Evolutionary conservation across 306 rosid genomes (phyloP).

Genomic region (Malus orientalis): DNA sequence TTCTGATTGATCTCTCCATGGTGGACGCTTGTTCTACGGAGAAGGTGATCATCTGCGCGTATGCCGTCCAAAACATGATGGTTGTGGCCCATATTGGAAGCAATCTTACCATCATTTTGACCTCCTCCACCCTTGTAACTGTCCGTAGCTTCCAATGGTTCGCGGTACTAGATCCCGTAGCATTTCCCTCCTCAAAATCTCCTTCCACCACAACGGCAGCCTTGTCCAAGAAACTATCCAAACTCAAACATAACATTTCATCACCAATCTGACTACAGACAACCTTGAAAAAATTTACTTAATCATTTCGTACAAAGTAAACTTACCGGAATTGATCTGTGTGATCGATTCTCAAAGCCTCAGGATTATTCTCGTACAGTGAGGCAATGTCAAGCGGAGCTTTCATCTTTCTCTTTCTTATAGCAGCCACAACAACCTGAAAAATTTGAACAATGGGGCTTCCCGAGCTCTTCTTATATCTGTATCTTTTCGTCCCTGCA

Average conservation of each 20-base stretch:
- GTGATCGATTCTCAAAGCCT: constrained; percentile 50
- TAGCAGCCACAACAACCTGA: constrained; percentile 63
- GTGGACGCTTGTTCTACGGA: constrained; percentile 95
- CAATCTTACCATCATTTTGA: constrained; percentile 75
- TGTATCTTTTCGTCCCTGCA: constrained; percentile 53
- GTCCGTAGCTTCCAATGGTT: constrained; percentile 78
- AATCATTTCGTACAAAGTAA: neutral
- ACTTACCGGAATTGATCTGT: constrained; percentile 60
- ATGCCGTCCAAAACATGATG: constrained; percentile 84
- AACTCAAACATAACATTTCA: neutral
- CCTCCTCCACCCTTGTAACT: constrained; percentile 79
- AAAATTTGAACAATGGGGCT: constrained; percentile 80
- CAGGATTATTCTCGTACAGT: constrained; percentile 63
- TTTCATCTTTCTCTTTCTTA: constrained; percentile 53
- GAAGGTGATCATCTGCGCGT: constrained; percentile 90
- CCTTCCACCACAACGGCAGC: constrained; percentile 59
- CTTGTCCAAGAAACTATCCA: constrained; percentile 65
- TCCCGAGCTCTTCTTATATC: constrained; percentile 68
- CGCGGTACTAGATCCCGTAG: constrained; percentile 27
- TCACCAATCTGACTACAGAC: neutral
- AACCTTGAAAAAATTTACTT: neutral
- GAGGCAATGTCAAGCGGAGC: constrained; percentile 32
- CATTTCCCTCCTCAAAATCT: constrained; percentile 48
- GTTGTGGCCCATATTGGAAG: constrained; percentile 97
- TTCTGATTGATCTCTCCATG: constrained; percentile 59